Evolutionary conservation across 2,329 filamentous ascomycete species (phyloP).

Genomic region (Dothideomycetes sp.): DNA sequence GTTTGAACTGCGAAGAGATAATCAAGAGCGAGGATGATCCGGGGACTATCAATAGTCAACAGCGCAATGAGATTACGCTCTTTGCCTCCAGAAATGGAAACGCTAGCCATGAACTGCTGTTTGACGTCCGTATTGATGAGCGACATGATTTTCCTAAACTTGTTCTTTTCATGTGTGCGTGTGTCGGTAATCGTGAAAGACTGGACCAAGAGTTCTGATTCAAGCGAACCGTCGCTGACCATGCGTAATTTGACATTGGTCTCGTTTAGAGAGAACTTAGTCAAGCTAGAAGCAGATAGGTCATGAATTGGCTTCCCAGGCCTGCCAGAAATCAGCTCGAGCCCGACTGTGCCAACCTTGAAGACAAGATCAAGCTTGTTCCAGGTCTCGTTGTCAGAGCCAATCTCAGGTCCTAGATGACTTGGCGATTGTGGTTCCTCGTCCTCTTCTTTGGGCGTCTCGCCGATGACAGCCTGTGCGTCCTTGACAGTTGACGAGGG

Average conservation of each 20-base stretch:
- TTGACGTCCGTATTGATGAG: slow-evolving; percentile 84
- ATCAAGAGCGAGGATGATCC: slow-evolving; percentile 90
- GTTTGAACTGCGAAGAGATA: slow-evolving; percentile 85
- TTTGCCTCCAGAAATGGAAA: slow-evolving; percentile 80
- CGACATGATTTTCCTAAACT: slow-evolving; percentile 97
- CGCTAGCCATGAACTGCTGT: slow-evolving; percentile 95
- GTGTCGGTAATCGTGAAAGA: slow-evolving; percentile 94
- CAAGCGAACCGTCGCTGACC: slow-evolving; percentile 82
- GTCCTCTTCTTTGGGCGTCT: slow-evolving; percentile 21
- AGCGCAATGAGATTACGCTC: slow-evolving; percentile 80
- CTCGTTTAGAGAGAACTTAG: slow-evolving; percentile 87
- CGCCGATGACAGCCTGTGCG: slow-evolving; percentile 40
- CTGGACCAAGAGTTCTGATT: slow-evolving; percentile 86
- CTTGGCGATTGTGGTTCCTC: slow-evolving; percentile 26
- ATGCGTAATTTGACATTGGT: slow-evolving; percentile 87
- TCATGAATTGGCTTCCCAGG: slow-evolving; percentile 71
- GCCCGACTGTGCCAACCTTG: slow-evolving; percentile 73
- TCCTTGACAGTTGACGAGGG: slow-evolving; percentile 46
- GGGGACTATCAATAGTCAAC: slow-evolving; percentile 86
- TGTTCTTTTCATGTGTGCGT: slow-evolving; percentile 80
- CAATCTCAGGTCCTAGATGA: slow-evolving; percentile 54
- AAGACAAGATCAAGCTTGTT: slow-evolving; percentile 90
- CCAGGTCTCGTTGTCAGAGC: slow-evolving; percentile 63
- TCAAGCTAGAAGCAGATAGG: slow-evolving; percentile 70
- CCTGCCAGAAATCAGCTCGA: slow-evolving; percentile 75